Percentiles rank a stretch among this genome's conserved stretches.
phyloP scores from a whole-genome alignment of 495 filamentous ascomycete species.

The Rhypophila decipiens region DNA sequence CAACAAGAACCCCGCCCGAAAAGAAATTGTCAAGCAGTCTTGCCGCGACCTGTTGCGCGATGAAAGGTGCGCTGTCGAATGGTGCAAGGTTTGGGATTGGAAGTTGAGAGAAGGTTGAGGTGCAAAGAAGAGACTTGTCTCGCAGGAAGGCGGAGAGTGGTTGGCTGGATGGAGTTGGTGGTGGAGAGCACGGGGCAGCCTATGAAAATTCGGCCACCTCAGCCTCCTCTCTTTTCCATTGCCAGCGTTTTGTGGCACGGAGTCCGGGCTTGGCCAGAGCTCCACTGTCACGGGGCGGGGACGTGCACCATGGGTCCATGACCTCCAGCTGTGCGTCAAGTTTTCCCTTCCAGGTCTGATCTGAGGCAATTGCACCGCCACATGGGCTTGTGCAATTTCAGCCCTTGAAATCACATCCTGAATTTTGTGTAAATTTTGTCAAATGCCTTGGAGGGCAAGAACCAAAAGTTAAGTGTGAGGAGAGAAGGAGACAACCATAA shows the following conservation, averaged over 20 bases:
- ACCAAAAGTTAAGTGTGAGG: too few relatives aligned
- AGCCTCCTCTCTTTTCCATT: slow-evolving; percentile 17
- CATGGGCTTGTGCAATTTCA: too few relatives aligned
- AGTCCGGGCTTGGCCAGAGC: background rate
- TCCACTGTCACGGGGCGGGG: background rate
- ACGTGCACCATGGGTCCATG: slow-evolving; percentile 9
- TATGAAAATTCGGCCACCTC: slow-evolving; percentile 23
- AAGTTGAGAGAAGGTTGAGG: slow-evolving; percentile 4
- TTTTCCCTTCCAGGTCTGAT: background rate
- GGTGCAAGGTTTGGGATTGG: background rate
- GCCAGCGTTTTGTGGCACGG: background rate
- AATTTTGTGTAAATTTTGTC: too few relatives aligned
- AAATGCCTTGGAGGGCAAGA: too few relatives aligned
- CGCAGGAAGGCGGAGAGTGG: too few relatives aligned
- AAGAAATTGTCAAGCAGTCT: too few relatives aligned
- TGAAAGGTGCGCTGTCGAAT: too few relatives aligned
- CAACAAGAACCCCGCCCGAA: too few relatives aligned
- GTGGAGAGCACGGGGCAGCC: background rate
- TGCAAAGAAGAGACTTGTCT: slow-evolving; percentile 5
- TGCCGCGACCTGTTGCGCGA: too few relatives aligned
- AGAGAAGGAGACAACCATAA: too few relatives aligned
- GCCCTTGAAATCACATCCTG: too few relatives aligned
- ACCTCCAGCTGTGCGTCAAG: slow-evolving; percentile 3
- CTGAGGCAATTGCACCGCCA: too few relatives aligned
- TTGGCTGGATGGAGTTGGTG: background rate